Evolutionary conservation across 331 rosid species (phyloP), one percentile per base, ranked within the genome.

Genomic region (Malus hybrid): DNA sequence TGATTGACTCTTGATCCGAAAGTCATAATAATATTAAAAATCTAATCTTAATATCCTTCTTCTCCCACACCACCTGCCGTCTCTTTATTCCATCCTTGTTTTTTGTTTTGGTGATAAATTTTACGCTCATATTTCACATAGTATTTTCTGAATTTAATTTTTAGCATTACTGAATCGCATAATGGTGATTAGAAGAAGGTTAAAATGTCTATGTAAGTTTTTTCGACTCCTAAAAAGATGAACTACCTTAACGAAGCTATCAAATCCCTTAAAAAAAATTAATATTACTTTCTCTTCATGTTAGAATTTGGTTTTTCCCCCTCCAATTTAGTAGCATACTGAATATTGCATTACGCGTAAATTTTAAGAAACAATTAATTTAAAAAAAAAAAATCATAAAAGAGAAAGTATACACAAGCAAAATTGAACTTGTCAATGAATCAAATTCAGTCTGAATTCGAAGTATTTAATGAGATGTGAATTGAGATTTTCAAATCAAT

Each of bases 1-100:
- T 14, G 77, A 86, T 86, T 85, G 83, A 85, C 91, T 22, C 73
- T 3, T 11, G 16, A 27, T 22, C 19, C 16, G 0, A 8, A 11
- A 32, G 79, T 75, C 72, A 65, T 52, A 75, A 52, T 62, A 2
- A 16, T 62, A 48, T 68, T 65, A 5, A 29, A 50, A 63, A 62
- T 31, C 22, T 20, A 20, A 70, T 64, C 65, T 46, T 39, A 19
- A 42, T 31, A 4, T 11, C 57, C 20, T 52, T 6, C 20, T 0
- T 15, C 57, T 6, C 9, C 73, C 4, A 39, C 46, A n/a, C 32
- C 71, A 31, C 39, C 66, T 16, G 66, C 72, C 66, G 70, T 36
- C 63, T 69, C 75, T 29, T 10, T 27, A 20, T 59, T 10, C 52
- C 10, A 13, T 1, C 24, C 7, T 29, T 2, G 32, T 31, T 29